A percentile compares a stretch with the other conserved stretches of the same genome.
These are phyloP conservation scores for Porodaedalea pini DNA, from an alignment of 1,284 basidiomycete species.

Conservation along the genomic window DNA sequence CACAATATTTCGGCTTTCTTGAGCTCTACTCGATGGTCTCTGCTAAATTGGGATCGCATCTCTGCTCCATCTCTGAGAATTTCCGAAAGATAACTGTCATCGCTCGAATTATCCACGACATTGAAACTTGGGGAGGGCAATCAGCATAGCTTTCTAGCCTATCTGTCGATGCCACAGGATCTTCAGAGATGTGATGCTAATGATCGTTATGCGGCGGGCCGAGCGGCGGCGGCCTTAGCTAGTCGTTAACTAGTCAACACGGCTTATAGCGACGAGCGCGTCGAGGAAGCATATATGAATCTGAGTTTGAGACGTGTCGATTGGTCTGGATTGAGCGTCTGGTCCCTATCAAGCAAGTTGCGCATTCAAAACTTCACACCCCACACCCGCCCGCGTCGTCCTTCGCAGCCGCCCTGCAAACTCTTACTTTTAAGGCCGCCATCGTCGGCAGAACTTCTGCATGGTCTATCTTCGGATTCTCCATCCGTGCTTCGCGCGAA, in stretches of 20 bases:
- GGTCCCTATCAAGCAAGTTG: not conserved
- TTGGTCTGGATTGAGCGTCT: not conserved
- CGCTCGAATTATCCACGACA: not conserved
- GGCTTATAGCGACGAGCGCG: not conserved
- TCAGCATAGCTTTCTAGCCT: not conserved
- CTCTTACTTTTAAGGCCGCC: not conserved
- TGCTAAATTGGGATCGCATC: not conserved
- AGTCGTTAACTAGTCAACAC: not conserved
- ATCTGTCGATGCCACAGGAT: not conserved
- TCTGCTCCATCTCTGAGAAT: not conserved
- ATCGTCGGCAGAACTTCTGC: not conserved
- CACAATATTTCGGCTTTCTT: not conserved
- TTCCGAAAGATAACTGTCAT: not conserved
- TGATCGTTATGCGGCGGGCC: not conserved
- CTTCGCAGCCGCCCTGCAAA: slow-evolving; percentile 4
- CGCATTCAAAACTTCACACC: not conserved
- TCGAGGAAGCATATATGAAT: not conserved
- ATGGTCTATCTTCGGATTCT: not conserved
- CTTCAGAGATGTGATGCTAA: not conserved
- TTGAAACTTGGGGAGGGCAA: not conserved
- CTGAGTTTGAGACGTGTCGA: not conserved
- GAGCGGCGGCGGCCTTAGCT: not conserved
- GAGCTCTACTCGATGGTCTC: not conserved
- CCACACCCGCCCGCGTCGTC: not conserved
- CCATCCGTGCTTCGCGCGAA: not conserved